Percentiles rank a stretch among this genome's conserved stretches.
Evolutionary conservation across 495 filamentous ascomycete species (phyloP).

Genomic region (Beverwykella pulmonaria): DNA sequence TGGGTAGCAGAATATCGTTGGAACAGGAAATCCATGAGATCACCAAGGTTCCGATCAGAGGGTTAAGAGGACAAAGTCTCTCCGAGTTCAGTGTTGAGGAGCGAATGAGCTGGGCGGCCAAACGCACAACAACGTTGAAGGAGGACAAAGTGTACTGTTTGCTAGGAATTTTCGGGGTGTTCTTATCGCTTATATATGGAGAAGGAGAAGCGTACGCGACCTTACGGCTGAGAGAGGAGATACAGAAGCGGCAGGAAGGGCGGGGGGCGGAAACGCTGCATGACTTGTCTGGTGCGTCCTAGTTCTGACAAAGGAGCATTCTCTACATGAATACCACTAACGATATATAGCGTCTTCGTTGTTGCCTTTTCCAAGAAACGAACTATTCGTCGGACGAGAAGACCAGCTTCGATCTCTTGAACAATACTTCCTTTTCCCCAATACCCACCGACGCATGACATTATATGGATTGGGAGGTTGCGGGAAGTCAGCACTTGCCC

Average conservation of each 20-base stretch:
- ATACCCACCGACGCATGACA: background rate
- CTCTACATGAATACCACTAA: constrained; percentile 1
- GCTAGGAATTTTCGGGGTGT: constrained; percentile 13
- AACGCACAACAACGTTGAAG: constrained; percentile 20
- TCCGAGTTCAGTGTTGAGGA: constrained; percentile 17
- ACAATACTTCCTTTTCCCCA: background rate
- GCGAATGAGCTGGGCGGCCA: constrained; percentile 6
- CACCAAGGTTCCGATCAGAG: constrained; percentile 2
- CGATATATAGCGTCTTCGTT: background rate
- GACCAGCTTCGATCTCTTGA: background rate
- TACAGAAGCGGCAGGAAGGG: constrained; percentile 3
- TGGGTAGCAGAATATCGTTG: background rate
- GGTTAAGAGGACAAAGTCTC: constrained; percentile 13
- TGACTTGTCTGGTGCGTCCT: background rate
- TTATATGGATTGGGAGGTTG: constrained; percentile 17
- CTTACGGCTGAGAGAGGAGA: constrained; percentile 2
- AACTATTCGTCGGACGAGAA: constrained; percentile 14
- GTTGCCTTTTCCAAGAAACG: constrained; percentile 4
- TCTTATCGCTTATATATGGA: constrained; percentile 5
- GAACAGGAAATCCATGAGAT: constrained; percentile 15
- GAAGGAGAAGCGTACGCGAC: constrained; percentile 9
- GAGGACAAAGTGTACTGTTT: background rate
- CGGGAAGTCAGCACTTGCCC: constrained; percentile 17
- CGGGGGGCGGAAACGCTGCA: constrained; percentile 1
- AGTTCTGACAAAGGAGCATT: background rate